Conservation (phyloP, 345 rosid species). For the Pelargonium nanum region DNA sequence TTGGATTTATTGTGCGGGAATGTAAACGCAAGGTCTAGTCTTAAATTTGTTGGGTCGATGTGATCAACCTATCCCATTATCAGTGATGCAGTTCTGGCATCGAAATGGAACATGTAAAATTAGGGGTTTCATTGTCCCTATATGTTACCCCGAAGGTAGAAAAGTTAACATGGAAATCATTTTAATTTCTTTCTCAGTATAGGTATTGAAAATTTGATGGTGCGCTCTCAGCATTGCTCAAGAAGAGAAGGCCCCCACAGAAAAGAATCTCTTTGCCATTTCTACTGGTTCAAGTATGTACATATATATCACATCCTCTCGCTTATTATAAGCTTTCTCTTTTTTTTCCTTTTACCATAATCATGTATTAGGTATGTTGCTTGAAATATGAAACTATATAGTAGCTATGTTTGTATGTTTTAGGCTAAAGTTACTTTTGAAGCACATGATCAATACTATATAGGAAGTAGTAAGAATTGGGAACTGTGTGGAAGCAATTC, state of each 20-base stretch:
- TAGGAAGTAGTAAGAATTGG: too few relatives aligned
- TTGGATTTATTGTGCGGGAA: too few relatives aligned
- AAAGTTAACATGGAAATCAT: too few relatives aligned
- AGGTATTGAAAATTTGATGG: slow-evolving; percentile 26
- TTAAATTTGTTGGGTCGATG: too few relatives aligned
- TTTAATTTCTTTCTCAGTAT: not conserved
- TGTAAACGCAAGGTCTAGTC: too few relatives aligned
- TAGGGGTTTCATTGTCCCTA: too few relatives aligned
- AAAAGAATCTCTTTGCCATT: slow-evolving; percentile 34
- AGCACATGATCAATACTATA: not conserved
- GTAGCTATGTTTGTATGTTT: not conserved
- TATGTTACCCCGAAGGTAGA: too few relatives aligned
- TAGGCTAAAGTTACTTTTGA: not conserved
- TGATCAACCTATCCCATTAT: too few relatives aligned
- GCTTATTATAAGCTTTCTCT: not conserved
- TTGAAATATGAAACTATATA: not conserved
- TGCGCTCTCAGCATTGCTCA: slow-evolving; percentile 24
- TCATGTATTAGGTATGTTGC: not conserved
- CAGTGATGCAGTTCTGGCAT: too few relatives aligned
- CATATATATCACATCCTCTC: not conserved
- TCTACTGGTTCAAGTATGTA: slow-evolving; percentile 32
- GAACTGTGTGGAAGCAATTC: too few relatives aligned
- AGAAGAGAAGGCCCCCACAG: slow-evolving; percentile 19
- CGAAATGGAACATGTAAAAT: too few relatives aligned
- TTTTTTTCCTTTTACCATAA: not conserved